Percentiles rank a stretch among this genome's conserved stretches.
These are phyloP conservation scores for Beauveria medogensis DNA, from an alignment of 2,329 filamentous ascomycete species.

Conservation along the genomic window DNA sequence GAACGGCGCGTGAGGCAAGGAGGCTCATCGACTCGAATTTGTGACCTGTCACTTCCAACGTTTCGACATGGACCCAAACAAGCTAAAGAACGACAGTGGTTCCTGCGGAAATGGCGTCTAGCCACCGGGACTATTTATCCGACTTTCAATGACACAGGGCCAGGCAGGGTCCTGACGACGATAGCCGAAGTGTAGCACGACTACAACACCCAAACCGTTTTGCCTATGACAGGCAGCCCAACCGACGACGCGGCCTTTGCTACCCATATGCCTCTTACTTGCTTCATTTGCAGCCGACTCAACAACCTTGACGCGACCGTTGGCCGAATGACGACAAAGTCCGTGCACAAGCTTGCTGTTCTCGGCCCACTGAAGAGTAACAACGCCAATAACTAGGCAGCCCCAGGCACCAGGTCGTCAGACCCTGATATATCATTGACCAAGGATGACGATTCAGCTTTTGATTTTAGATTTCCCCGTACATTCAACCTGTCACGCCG, in stretches of 20 bases:
- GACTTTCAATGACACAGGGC: background rate
- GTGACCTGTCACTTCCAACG: constrained; percentile 1
- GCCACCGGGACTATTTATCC: background rate
- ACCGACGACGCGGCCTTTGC: no score
- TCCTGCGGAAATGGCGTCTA: constrained; percentile 7
- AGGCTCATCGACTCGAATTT: background rate
- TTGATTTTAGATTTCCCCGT: background rate
- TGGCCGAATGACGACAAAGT: background rate
- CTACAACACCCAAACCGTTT: background rate
- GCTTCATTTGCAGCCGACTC: background rate
- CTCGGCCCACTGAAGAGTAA: background rate
- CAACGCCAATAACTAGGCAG: background rate
- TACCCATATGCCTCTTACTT: background rate
- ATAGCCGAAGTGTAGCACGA: constrained; percentile 1
- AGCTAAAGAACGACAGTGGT: background rate
- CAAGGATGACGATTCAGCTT: background rate
- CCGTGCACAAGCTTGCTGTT: background rate
- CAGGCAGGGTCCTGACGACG: background rate
- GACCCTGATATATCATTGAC: background rate
- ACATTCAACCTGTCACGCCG: background rate
- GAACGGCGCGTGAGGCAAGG: background rate
- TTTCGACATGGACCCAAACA: background rate
- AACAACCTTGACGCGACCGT: background rate
- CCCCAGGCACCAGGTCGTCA: no score
- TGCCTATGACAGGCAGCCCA: background rate